Percentiles rank a stretch among this genome's conserved stretches.
Evolutionary conservation across 1,139 yeast species (phyloP).

Genomic region (Lodderomyces oxycetoniae): DNA sequence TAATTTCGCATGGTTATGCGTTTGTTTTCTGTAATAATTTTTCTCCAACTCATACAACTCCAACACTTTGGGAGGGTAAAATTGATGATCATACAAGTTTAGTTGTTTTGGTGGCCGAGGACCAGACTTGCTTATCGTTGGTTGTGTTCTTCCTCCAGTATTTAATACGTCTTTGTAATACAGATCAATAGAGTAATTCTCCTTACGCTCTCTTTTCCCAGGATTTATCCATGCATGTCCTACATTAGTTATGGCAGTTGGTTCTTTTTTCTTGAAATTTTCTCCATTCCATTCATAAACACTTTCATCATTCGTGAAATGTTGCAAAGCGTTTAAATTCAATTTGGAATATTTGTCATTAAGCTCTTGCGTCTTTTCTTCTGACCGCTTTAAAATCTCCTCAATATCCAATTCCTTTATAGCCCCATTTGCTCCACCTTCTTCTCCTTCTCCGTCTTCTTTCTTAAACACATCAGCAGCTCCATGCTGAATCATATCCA

Average conservation of each 20-base stretch:
- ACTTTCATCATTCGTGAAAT: conserved; percentile 58
- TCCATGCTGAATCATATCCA: conserved; percentile 79
- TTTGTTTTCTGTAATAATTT: conserved; percentile 51
- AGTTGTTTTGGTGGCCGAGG: conserved; percentile 68
- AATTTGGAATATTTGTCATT: conserved; percentile 60
- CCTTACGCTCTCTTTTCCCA: conserved; percentile 72
- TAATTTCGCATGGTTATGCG: conserved; percentile 46
- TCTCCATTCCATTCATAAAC: conserved; percentile 88
- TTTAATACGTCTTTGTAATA: conserved; percentile 74
- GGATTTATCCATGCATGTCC: conserved; percentile 68
- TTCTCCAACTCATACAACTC: conserved; percentile 66
- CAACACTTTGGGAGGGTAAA: conserved; percentile 56
- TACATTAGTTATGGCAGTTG: conserved; percentile 34
- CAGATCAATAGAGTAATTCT: conserved; percentile 72
- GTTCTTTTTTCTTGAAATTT: conserved; percentile 65
- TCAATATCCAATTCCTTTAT: conserved; percentile 60
- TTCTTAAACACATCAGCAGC: conserved; percentile 58
- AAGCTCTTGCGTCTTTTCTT: conserved; percentile 56
- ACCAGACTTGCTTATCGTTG: conserved; percentile 32
- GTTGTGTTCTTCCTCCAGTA: conserved; percentile 51
- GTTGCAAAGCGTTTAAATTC: conserved; percentile 72
- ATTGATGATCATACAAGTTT: conserved; percentile 69
- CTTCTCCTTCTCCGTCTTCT: conserved; percentile 6
- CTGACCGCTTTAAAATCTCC: conserved; percentile 55
- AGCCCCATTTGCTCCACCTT: conserved; percentile 11